A percentile compares a stretch with the other conserved stretches of the same genome.
Conservation (phyloP, 768 basidiomycete species). For the Boletus speciosus region DNA sequence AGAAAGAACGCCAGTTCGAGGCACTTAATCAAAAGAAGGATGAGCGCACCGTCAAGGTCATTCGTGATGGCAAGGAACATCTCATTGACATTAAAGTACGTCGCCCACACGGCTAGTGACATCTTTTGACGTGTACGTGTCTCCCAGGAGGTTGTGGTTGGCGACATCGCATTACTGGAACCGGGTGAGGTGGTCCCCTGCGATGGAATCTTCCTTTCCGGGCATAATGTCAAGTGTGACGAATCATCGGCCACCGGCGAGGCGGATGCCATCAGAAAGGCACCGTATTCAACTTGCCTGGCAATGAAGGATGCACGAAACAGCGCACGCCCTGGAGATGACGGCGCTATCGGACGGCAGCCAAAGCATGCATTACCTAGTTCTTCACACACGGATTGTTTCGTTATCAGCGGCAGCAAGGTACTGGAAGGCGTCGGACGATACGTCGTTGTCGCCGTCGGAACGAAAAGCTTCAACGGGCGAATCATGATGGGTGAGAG, state of each 20-base stretch:
- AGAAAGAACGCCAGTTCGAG: constrained; percentile 96
- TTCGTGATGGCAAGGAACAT: constrained; percentile 66
- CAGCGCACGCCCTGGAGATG: constrained; percentile 11
- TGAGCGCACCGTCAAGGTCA: constrained; percentile 83
- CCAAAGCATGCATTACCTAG: constrained; percentile 5
- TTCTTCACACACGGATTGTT: constrained; percentile 77
- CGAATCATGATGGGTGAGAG: constrained; percentile 93
- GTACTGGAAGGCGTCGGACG: constrained; percentile 91
- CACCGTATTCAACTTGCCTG: constrained; percentile 71
- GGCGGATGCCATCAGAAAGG: constrained; percentile 91
- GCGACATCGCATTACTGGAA: constrained; percentile 87
- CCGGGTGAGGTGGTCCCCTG: constrained; percentile 96
- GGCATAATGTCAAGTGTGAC: constrained; percentile 93
- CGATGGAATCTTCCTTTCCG: constrained; percentile 90
- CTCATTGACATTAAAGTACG: constrained; percentile 78
- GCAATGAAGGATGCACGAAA: constrained; percentile 40
- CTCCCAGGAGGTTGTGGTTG: constrained; percentile 82
- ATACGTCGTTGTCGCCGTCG: constrained; percentile 92
- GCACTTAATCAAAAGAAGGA: constrained; percentile 92
- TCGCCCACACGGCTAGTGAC: background rate
- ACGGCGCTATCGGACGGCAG: constrained; percentile 26
- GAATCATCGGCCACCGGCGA: constrained; percentile 97
- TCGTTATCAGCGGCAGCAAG: constrained; percentile 87
- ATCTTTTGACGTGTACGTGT: constrained; percentile 12
- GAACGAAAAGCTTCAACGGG: constrained; percentile 91